Base-by-base conservation (phyloP, 768 basidiomycete genomes). In the Phaeotremella skinneri region DNA sequence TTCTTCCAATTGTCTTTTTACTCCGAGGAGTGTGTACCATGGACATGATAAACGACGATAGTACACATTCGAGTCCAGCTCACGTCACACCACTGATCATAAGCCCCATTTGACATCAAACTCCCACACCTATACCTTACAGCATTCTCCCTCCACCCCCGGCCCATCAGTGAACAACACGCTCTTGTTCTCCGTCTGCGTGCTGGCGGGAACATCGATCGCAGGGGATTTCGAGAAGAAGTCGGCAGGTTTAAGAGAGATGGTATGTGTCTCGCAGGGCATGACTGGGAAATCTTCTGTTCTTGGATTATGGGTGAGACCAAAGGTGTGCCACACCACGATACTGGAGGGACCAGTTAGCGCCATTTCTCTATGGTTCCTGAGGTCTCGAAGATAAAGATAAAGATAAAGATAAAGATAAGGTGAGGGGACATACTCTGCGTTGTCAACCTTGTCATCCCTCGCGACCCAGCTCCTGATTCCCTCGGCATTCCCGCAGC, bases 281-380 rank as follows among this genome's bases (percentile, higher is more conserved):
- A 70, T 70, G 6, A 45, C 43, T 6, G 43, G 43, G 43, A 45
- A 76, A 52, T 76, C 74, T 55, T 76, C 74, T 0, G 62, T 59
- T 37, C 73, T 54, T 20, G 69, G 64, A 20, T 65, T 68, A 54
- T 74, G 74, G 2, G 74, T 76, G 23, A 76, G 49, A 4, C 72
- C 74, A 45, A 74, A 74, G 5, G 70, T 72, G 48, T 67, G 70
- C 74, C 72, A 76, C 37, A 68, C 39, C 16, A 75, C 72, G 14
- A 73, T 1, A 42, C 34, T 37, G n/a, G n/a, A n/a, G n/a, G n/a
- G n/a, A n/a, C n/a, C n/a, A n/a, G n/a, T n/a, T n/a, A n/a, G n/a
- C n/a, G n/a, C n/a, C n/a, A n/a, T n/a, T n/a, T n/a, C n/a, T n/a
- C n/a, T n/a, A n/a, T n/a, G n/a, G n/a, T n/a, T n/a, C n/a, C n/a